Conservation (phyloP, 1,284 basidiomycete genomes). For the Stereum hirsutum region DNA sequence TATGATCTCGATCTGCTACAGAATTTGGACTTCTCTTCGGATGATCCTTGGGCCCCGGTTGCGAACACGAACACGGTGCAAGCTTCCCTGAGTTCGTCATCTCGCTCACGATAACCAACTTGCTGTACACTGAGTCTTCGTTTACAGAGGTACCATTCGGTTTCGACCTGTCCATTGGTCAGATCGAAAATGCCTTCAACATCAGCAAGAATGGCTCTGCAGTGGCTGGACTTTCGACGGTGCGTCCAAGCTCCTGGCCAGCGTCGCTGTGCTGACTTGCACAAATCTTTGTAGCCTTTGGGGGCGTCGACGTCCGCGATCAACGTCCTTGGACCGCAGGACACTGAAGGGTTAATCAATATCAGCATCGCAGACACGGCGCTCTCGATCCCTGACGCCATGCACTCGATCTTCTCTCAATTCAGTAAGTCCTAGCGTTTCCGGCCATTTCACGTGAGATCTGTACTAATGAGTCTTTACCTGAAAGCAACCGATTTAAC, state of each 20-base stretch:
- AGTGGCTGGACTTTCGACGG: slow-evolving; percentile 49
- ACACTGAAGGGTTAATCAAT: slow-evolving; percentile 60
- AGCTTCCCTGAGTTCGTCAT: slow-evolving; percentile 42
- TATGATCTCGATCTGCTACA: no score
- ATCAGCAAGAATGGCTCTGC: slow-evolving; percentile 42
- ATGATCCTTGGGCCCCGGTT: slow-evolving; percentile 51
- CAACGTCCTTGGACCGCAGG: slow-evolving; percentile 36
- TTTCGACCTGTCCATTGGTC: slow-evolving; percentile 55
- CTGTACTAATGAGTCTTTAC: background rate
- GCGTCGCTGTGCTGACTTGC: slow-evolving; percentile 8
- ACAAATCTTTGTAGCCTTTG: slow-evolving; percentile 32
- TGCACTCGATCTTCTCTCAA: slow-evolving; percentile 41
- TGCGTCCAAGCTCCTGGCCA: slow-evolving; percentile 17
- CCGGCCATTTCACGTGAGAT: background rate
- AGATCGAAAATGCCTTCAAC: slow-evolving; percentile 62
- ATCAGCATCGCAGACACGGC: slow-evolving; percentile 53
- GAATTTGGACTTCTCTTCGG: slow-evolving; percentile 46
- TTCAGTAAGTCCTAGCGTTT: slow-evolving; percentile 45
- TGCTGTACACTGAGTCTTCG: background rate
- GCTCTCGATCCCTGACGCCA: slow-evolving; percentile 38
- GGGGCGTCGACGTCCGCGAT: slow-evolving; percentile 53
- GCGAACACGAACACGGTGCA: slow-evolving; percentile 50
- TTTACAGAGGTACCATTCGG: slow-evolving; percentile 63
- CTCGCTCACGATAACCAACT: no score
- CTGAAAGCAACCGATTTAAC: slow-evolving; percentile 41